A percentile compares a stretch with the other conserved stretches of the same genome.
Conservation (phyloP, 768 basidiomycete species). For the Myochromella boudieri region DNA sequence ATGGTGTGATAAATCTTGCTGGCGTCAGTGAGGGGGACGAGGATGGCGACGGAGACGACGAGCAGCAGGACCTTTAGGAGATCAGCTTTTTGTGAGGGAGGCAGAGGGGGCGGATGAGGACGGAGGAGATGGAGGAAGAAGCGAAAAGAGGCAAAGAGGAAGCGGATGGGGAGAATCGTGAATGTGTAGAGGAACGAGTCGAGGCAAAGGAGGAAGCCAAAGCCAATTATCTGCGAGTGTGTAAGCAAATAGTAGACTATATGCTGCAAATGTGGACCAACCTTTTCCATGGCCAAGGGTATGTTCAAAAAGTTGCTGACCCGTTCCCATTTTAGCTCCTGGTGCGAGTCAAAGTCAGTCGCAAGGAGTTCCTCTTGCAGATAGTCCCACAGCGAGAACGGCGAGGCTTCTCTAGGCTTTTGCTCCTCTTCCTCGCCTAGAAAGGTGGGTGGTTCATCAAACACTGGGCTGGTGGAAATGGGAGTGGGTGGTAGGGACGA, state of each 20-base stretch:
- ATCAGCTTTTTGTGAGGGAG: constrained; percentile 91
- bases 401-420: constrained; percentile 25
- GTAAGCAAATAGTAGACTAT: constrained; percentile 4
- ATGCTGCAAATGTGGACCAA: constrained; percentile 22
- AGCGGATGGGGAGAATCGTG: constrained; percentile 94
- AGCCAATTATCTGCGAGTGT: constrained; percentile 71
- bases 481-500: constrained; percentile 77
- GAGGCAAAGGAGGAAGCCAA: constrained; percentile 91
- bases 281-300: constrained; percentile 93
- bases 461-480: constrained; percentile 47
- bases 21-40: constrained; percentile 86
- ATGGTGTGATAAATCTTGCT: constrained; percentile 99
- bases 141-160: constrained; percentile 59
- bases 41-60: constrained; percentile 66
- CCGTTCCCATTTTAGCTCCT: constrained; percentile 93
- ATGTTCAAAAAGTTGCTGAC: constrained; percentile 95
- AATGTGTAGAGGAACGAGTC: constrained; percentile 98
- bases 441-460: constrained; percentile 28
- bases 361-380: constrained; percentile 84
- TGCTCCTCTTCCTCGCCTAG: constrained; percentile 20
- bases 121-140: constrained; percentile 51
- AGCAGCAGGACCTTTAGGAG: constrained; percentile 82
- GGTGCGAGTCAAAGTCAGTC: constrained; percentile 93
- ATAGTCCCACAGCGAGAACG: constrained; percentile 92
- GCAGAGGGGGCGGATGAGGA: constrained; percentile 54